phyloP scores from a whole-genome alignment of 371 early-diverging fungal species.

The Mucor indicus region DNA sequence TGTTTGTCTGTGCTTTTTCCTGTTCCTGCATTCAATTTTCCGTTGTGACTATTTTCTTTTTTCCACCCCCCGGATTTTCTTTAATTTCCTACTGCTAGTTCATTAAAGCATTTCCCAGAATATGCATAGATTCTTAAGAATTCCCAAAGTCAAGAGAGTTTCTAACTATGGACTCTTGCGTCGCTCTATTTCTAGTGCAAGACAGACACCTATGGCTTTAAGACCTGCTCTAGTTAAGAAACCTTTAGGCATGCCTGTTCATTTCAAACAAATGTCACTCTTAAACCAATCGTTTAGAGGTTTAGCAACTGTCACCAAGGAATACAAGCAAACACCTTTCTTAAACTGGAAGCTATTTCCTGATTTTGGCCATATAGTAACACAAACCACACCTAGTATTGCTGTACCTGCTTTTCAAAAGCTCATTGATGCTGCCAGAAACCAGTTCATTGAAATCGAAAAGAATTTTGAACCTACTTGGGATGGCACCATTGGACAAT shows the following conservation, averaged over 20 bases:
- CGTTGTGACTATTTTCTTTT: no score
- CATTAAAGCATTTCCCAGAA: neutral
- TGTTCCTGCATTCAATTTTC: no score
- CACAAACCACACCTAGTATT: constrained; percentile 39
- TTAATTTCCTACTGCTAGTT: no score
- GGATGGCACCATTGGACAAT: constrained; percentile 60
- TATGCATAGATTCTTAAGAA: constrained; percentile 17
- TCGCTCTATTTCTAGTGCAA: constrained; percentile 8
- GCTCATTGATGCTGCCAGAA: constrained; percentile 39
- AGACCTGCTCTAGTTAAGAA: neutral
- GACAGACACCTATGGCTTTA: neutral
- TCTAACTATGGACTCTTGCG: constrained; percentile 9
- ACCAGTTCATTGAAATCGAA: constrained; percentile 48
- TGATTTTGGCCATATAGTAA: constrained; percentile 46
- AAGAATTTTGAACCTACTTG: constrained; percentile 56
- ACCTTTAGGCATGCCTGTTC: no score
- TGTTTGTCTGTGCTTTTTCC: no score
- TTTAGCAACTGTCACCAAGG: neutral
- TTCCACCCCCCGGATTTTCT: no score
- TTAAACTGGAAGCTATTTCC: constrained; percentile 56
- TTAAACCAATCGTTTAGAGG: neutral
- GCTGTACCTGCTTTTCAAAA: constrained; percentile 54
- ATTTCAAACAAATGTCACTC: constrained; percentile 1
- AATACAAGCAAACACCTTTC: constrained; percentile 30
- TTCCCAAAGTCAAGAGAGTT: constrained; percentile 1